Percentiles rank a stretch among this genome's conserved stretches.
Evolutionary conservation across 2,329 filamentous ascomycete genomes (phyloP).

Genomic region (Alternaria tenuissima): DNA sequence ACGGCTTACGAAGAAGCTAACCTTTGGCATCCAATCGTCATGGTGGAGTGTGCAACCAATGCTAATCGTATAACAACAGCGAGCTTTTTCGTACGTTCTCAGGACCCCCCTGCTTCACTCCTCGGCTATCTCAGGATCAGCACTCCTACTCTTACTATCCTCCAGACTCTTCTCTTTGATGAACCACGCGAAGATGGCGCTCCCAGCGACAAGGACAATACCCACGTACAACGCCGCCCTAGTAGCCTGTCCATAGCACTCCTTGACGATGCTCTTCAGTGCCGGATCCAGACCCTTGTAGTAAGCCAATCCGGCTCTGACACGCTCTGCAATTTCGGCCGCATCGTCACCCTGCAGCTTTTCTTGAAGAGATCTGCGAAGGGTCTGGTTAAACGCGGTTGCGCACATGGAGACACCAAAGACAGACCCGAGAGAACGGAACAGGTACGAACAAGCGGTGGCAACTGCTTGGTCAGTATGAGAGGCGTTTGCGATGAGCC

Average conservation of each 20-base stretch:
- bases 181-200: slow-evolving; percentile 56
- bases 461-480: slow-evolving; percentile 75
- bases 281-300: slow-evolving; percentile 70
- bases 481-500: slow-evolving; percentile 73
- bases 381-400: slow-evolving; percentile 74
- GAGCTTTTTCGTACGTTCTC: neutral
- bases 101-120: neutral
- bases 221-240: slow-evolving; percentile 62
- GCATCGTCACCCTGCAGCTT: slow-evolving; percentile 67
- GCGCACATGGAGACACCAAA: slow-evolving; percentile 74
- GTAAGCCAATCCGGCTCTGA: slow-evolving; percentile 74
- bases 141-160: neutral
- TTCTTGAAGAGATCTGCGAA: slow-evolving; percentile 65
- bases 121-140: neutral
- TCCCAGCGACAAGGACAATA: slow-evolving; percentile 60
- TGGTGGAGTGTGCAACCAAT: neutral
- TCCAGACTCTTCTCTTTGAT: slow-evolving; percentile 54
- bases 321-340: slow-evolving; percentile 70
- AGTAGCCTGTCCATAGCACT: slow-evolving; percentile 70
- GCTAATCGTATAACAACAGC: neutral
- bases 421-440: slow-evolving; percentile 74
- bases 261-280: slow-evolving; percentile 66
- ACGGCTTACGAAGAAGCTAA: neutral
- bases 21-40: neutral
- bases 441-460: slow-evolving; percentile 82